Percentiles rank a stretch among this genome's conserved stretches.
Conservation (phyloP, 495 filamentous ascomycete species). For the Xylaria telfairii region DNA sequence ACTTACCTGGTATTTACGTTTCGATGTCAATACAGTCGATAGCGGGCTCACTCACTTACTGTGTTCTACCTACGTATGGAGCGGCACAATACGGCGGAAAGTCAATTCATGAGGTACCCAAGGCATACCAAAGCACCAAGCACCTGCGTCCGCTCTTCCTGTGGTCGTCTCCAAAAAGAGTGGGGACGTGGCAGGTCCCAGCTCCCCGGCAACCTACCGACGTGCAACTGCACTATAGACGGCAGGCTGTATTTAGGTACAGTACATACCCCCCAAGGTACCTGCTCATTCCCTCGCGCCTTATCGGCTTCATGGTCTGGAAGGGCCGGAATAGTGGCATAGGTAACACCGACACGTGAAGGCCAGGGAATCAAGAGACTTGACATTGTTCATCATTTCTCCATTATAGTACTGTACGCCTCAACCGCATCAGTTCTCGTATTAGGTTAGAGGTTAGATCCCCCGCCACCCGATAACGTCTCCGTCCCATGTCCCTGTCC, state of each 20-base stretch:
- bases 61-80: neutral
- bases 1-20: neutral
- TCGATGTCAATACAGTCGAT: neutral
- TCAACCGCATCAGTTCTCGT: neutral
- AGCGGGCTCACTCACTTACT: neutral
- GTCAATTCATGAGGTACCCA: neutral
- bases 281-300: too few species aligned
- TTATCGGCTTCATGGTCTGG: neutral
- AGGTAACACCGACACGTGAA: neutral
- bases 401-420: neutral
- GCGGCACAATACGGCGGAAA: neutral
- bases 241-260: too few species aligned
- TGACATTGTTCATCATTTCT: neutral
- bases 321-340: slow-evolving; percentile 11
- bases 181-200: neutral
- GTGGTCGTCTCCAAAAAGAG: slow-evolving; percentile 5
- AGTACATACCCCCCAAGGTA: too few species aligned
- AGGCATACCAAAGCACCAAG: too few species aligned
- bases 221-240: too few species aligned
- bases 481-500: neutral
- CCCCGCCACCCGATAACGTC: neutral
- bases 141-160: neutral
- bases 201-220: neutral
- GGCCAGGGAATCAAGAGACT: neutral
- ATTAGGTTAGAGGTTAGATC: neutral